These are phyloP conservation scores for Chlamydomonas sphaeroides DNA, from an alignment of 139 green algal species.

Conservation along the genomic window DNA sequence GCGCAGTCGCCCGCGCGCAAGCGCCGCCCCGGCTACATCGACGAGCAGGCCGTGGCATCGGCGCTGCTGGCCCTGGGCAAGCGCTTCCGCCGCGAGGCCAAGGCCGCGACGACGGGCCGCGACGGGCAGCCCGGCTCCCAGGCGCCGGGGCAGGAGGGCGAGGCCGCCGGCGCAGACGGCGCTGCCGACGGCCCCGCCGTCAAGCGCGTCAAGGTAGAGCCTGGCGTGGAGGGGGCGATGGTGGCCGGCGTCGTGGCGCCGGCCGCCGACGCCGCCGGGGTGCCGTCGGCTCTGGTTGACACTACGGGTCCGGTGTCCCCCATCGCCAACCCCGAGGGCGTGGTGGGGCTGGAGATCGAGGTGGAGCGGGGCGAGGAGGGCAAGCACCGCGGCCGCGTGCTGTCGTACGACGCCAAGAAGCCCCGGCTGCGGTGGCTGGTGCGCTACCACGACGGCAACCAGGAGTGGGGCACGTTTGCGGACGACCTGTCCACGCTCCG, in stretches of 20 bases:
- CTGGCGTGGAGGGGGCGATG: neutral
- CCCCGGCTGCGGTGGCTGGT: slow-evolving; percentile 35
- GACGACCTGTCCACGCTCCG: slow-evolving; percentile 36
- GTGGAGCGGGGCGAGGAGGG: slow-evolving; percentile 23
- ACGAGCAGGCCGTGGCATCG: slow-evolving; percentile 31
- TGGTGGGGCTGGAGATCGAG: slow-evolving; percentile 33
- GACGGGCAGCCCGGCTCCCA: too few relatives aligned
- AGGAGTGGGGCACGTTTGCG: slow-evolving; percentile 42
- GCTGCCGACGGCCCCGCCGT: neutral
- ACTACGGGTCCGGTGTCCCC: slow-evolving; percentile 24
- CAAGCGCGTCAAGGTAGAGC: slow-evolving; percentile 30
- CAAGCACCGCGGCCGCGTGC: slow-evolving; percentile 7
- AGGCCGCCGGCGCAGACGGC: neutral
- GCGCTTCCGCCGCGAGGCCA: slow-evolving; percentile 13
- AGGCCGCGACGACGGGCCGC: neutral
- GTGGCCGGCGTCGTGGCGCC: neutral
- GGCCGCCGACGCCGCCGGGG: neutral
- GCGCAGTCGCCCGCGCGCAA: slow-evolving; percentile 13
- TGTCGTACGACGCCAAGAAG: slow-evolving; percentile 42
- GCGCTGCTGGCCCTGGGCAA: slow-evolving; percentile 36
- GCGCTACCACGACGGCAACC: slow-evolving; percentile 37
- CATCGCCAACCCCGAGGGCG: slow-evolving; percentile 22
- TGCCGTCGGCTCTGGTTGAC: neutral
- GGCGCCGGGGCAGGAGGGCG: neutral
- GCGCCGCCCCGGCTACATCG: slow-evolving; percentile 26